Percentiles rank a stretch among this genome's conserved stretches.
These are phyloP conservation scores for Vicia villosa DNA, from an alignment of 306 rosid species.

Conservation along the genomic window DNA sequence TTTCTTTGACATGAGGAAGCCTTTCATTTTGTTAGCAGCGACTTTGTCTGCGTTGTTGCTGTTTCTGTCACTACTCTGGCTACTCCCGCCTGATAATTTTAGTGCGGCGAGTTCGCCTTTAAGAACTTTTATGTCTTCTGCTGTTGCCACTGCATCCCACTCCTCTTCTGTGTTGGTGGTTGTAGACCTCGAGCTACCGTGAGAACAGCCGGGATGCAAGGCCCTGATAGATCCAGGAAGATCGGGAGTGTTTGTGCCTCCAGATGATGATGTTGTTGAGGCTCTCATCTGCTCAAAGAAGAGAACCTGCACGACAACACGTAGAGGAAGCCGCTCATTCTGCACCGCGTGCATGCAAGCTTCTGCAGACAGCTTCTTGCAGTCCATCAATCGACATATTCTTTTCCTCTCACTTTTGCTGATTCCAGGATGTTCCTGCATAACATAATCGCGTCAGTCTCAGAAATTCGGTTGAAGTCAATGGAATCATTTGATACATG, in stretches of 20 bases:
- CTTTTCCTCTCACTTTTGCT: constrained; percentile 82
- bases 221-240: constrained; percentile 64
- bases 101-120: constrained; percentile 67
- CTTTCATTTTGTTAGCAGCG: constrained; percentile 65
- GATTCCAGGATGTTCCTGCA: constrained; percentile 92
- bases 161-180: constrained; percentile 84
- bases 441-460: constrained; percentile 27
- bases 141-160: constrained; percentile 78
- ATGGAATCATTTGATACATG: neutral
- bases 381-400: constrained; percentile 88
- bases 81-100: constrained; percentile 44
- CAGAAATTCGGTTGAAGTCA: neutral
- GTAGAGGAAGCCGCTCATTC: constrained; percentile 88
- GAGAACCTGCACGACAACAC: constrained; percentile 87
- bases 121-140: constrained; percentile 67
- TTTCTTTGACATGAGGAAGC: constrained; percentile 62
- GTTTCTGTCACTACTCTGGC: constrained; percentile 38
- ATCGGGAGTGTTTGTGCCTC: constrained; percentile 68
- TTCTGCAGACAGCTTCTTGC: constrained; percentile 80
- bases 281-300: constrained; percentile 88
- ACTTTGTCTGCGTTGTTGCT: constrained; percentile 49
- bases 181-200: constrained; percentile 84
- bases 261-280: constrained; percentile 50
- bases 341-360: constrained; percentile 96
- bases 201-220: constrained; percentile 69